Percentiles rank a stretch among this genome's conserved stretches.
These are phyloP conservation scores for Pezicula rhizophila DNA, from an alignment of 2,329 filamentous ascomycete genomes.

Conservation along the genomic window DNA sequence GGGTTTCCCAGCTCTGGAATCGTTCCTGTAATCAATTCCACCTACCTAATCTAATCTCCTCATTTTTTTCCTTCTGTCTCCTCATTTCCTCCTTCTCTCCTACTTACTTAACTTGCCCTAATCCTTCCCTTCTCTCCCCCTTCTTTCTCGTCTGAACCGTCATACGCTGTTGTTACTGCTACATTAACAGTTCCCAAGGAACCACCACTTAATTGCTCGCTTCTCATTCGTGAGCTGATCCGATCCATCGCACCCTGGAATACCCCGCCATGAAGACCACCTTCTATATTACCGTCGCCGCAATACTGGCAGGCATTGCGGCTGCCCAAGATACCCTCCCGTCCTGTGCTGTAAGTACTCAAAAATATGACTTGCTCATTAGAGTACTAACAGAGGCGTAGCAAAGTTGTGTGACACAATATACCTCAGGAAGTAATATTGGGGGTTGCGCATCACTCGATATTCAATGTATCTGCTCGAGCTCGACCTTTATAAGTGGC, in stretches of 20 bases:
- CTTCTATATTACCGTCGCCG: constrained; percentile 33
- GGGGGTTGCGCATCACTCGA: constrained; percentile 35
- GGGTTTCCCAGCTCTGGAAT: too few relatives aligned
- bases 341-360: constrained; percentile 46
- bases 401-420: constrained; percentile 26
- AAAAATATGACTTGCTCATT: neutral
- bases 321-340: constrained; percentile 45
- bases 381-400: constrained; percentile 10
- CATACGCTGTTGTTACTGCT: too few relatives aligned
- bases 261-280: constrained; percentile 9
- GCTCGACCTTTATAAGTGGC: constrained; percentile 36
- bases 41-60: too few relatives aligned
- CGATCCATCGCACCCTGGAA: neutral
- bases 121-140: too few relatives aligned
- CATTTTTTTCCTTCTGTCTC: too few relatives aligned
- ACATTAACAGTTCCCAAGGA: too few relatives aligned
- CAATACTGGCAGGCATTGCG: constrained; percentile 48
- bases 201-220: too few relatives aligned
- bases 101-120: too few relatives aligned
- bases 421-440: constrained; percentile 33
- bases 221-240: neutral
- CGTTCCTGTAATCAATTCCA: too few relatives aligned
- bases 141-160: too few relatives aligned
- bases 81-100: too few relatives aligned
- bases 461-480: constrained; percentile 42